Evolutionary conservation across 2,329 filamentous ascomycete genomes (phyloP).

Genomic region (Albophoma yamanashiensis): DNA sequence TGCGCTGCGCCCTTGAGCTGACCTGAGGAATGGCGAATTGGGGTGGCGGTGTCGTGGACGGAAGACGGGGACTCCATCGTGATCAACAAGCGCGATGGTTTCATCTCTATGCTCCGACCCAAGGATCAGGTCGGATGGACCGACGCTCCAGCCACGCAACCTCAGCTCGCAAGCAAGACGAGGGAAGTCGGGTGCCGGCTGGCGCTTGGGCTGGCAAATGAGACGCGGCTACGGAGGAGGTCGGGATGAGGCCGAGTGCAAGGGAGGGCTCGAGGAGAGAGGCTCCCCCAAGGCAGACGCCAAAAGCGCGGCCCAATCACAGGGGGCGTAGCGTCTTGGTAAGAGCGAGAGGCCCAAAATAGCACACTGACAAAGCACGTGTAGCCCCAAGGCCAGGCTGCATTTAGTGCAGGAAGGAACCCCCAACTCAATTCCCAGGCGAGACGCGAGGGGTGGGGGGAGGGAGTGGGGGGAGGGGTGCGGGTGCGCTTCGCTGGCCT

Average conservation of each 20-base stretch:
- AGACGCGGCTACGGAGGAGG: neutral
- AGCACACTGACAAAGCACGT: conserved; percentile 4
- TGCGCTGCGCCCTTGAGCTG: neutral
- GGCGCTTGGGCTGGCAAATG: conserved; percentile 1
- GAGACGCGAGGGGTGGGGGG: neutral
- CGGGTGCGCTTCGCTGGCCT: neutral
- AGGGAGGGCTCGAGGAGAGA: neutral
- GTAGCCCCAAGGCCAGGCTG: neutral
- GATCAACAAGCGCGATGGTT: neutral
- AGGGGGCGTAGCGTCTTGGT: conserved; percentile 2
- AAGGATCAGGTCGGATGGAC: neutral
- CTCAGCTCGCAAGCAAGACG: neutral
- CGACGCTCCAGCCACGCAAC: neutral
- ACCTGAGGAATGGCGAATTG: neutral
- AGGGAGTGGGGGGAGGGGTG: neutral
- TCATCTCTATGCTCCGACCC: neutral
- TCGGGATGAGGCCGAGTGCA: neutral
- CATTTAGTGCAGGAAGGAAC: neutral
- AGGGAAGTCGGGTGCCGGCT: neutral
- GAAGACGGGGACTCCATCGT: neutral
- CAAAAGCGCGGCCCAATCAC: neutral
- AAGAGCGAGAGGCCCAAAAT: conserved; percentile 1
- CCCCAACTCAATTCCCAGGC: conserved; percentile 3
- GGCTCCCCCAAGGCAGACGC: neutral
- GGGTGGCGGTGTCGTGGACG: neutral